Base-by-base conservation (phyloP, 179 eudicot species). In the Heliamphora pulchella region DNA sequence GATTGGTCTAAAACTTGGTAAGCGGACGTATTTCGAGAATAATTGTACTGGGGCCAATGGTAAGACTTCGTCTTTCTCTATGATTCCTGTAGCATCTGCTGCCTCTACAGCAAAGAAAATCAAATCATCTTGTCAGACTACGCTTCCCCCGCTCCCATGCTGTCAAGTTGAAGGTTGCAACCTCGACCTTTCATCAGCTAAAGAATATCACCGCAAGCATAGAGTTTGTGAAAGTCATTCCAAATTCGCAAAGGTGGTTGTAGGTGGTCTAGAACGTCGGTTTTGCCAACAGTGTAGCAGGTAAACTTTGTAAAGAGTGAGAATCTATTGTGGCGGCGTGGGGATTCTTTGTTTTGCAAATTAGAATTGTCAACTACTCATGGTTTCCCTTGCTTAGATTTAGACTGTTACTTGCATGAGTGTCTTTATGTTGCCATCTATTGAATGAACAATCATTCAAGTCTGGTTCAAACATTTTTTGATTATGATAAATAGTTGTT, bases 221-320 rank as follows among this genome's bases (percentile, higher is more conserved):
- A 87, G 93, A 89, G 98, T 96, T 79, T 96, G 99, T 86, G 96
- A 87, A 78, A 85, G 65, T 79, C 99, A 96, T 84, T 88, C 99
- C 67, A 96, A 92, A 80, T 80, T 87, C 82, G 88, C 94, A 0
- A 90, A 86, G 83, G 99, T 96, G 55, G 86, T 90, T 79, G 87
- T 96, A 17, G 86, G 82, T 71, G 99, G 99, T 71, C 80, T 88
- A 1, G 99, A 94, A 75, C 89, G 97, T 48, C 87, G 99, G 85
- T 96, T 96, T 86, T 96, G 99, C 85, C 99, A 96, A 79, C 99
- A 94, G 81, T 96, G 99, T 86, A 96, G 99, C 94, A 90, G 99
- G 99, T 94, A 84, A 89, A 77, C 71, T 67, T 77, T 74, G 22
- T n/a, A n/a, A n/a, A n/a, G n/a, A n/a, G n/a, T n/a, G n/a, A n/a